phyloP scores from a whole-genome alignment of 495 filamentous ascomycete species.

The Podospora bellae-mahoneyi region DNA sequence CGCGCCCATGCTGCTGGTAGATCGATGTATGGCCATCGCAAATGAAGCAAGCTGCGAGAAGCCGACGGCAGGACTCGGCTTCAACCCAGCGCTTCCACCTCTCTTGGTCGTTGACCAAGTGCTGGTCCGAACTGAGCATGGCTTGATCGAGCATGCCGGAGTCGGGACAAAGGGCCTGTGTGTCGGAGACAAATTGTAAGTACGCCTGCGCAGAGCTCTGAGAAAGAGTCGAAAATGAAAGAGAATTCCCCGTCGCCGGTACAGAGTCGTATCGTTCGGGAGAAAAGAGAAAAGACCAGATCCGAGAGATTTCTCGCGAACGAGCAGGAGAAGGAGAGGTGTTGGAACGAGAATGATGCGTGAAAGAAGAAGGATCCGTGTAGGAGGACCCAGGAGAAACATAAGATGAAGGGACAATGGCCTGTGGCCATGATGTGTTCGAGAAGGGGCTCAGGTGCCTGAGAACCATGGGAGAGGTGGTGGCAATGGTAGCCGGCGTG shows the following conservation, averaged over 20 bases:
- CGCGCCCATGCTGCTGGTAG: conserved; percentile 47
- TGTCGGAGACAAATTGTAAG: conserved; percentile 44
- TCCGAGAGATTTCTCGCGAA: conserved; percentile 16
- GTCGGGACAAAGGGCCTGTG: conserved; percentile 39
- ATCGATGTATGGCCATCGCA: conserved; percentile 50
- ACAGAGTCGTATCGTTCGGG: conserved; percentile 22
- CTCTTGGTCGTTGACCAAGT: conserved; percentile 30
- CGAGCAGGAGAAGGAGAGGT: conserved; percentile 17
- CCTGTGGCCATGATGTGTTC: conserved; percentile 21
- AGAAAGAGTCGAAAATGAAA: conserved; percentile 24
- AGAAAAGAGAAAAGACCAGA: conserved; percentile 33
- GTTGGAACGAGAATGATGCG: conserved; percentile 23
- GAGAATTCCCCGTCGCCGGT: conserved; percentile 15
- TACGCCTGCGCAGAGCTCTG: conserved; percentile 35
- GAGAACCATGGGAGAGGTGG: conserved; percentile 23
- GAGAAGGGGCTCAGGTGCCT: conserved; percentile 23
- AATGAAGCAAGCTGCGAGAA: conserved; percentile 49
- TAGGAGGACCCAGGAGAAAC: conserved; percentile 12
- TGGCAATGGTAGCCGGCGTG: conserved; percentile 25
- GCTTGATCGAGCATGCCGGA: conserved; percentile 26
- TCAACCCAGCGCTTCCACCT: conserved; percentile 50
- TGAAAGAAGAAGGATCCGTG: conserved; percentile 3
- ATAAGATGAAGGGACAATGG: conserved; percentile 19
- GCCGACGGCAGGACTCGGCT: conserved; percentile 47
- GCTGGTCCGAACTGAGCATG: conserved; percentile 27